These are phyloP conservation scores for Lenzites betulinus DNA, from an alignment of 768 basidiomycete genomes.

Conservation along the genomic window DNA sequence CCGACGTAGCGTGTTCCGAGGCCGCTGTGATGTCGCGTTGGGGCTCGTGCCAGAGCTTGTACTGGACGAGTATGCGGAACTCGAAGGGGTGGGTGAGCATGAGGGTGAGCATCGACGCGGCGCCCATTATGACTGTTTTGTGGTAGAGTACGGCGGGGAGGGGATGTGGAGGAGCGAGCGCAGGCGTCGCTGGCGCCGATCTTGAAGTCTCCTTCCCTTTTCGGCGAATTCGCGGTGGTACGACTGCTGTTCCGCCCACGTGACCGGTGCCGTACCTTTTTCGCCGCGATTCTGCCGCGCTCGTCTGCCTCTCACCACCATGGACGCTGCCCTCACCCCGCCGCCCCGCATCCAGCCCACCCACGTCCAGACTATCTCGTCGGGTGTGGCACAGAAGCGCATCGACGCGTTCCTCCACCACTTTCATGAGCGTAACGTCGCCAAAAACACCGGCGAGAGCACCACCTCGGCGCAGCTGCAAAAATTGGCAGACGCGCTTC, in stretches of 20 bases:
- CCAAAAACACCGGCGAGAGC: slow-evolving; percentile 36
- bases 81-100: slow-evolving; percentile 81
- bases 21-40: slow-evolving; percentile 80
- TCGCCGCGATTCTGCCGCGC: neutral
- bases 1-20: slow-evolving; percentile 74
- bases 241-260: slow-evolving; percentile 4
- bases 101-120: slow-evolving; percentile 62
- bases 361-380: slow-evolving; percentile 26
- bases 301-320: slow-evolving; percentile 5
- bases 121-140: slow-evolving; percentile 46
- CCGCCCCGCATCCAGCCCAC: slow-evolving; percentile 31
- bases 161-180: neutral
- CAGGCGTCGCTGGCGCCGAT: neutral
- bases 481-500: slow-evolving; percentile 37
- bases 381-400: slow-evolving; percentile 29
- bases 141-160: neutral
- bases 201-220: neutral
- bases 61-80: slow-evolving; percentile 81
- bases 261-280: slow-evolving; percentile 2
- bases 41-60: slow-evolving; percentile 77
- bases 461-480: slow-evolving; percentile 38
- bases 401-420: slow-evolving; percentile 35
- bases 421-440: slow-evolving; percentile 32
- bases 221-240: slow-evolving; percentile 8
- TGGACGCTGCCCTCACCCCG: slow-evolving; percentile 33